phyloP scores from a whole-genome alignment of 73 alveolate species.

The Tetrahymena elliotti region DNA sequence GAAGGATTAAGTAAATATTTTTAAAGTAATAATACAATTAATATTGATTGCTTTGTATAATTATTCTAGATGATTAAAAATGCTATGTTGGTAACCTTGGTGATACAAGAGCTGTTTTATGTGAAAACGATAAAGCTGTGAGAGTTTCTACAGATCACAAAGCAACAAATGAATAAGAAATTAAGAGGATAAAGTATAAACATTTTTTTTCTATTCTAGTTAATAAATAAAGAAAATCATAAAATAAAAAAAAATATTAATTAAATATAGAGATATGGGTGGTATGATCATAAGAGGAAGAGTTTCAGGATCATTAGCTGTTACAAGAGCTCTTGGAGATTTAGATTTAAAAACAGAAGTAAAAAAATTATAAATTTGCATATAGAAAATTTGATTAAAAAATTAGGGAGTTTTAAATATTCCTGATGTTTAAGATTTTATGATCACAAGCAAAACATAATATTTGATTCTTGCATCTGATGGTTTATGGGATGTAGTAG shows the following conservation, averaged over 20 bases:
- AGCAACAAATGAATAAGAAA: constrained; percentile 77
- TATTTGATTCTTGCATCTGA: constrained; percentile 72
- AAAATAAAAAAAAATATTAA: constrained; percentile 25
- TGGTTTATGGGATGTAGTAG: constrained; percentile 83
- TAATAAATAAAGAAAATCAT: not conserved
- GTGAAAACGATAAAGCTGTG: constrained; percentile 70
- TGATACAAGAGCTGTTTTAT: constrained; percentile 83
- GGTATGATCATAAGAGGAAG: constrained; percentile 63
- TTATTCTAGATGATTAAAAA: constrained; percentile 45
- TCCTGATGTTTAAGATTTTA: constrained; percentile 57
- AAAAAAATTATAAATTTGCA: constrained; percentile 21
- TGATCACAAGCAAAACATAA: constrained; percentile 41
- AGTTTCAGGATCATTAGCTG: constrained; percentile 86
- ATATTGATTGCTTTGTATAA: not conserved
- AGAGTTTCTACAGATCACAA: constrained; percentile 87
- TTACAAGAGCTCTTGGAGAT: constrained; percentile 96
- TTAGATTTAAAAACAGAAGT: constrained; percentile 61
- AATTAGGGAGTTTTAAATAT: constrained; percentile 54
- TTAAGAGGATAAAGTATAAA: constrained; percentile 51
- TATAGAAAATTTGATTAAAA: not conserved
- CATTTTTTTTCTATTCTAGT: too few relatives aligned
- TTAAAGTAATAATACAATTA: not conserved
- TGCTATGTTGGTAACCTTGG: constrained; percentile 88
- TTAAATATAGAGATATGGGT: constrained; percentile 44
- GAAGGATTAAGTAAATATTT: constrained; percentile 30